phyloP scores from a whole-genome alignment of 768 basidiomycete species.

The Pluteus cervinus region DNA sequence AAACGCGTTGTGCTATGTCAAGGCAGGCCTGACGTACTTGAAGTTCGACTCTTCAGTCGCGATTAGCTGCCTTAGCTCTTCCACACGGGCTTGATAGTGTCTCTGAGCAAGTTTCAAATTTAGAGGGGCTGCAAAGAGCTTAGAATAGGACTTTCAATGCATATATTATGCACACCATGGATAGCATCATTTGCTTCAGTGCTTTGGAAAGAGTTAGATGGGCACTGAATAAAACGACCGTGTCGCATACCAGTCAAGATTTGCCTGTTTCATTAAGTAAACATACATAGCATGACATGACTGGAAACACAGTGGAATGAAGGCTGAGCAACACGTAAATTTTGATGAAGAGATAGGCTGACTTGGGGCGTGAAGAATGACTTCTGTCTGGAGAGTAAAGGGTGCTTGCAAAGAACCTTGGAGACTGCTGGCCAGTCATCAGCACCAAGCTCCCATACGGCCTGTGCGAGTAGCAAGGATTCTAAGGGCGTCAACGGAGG shows the following conservation, averaged over 20 bases:
- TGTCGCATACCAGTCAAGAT: slow-evolving; percentile 59
- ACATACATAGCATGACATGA: slow-evolving; percentile 65
- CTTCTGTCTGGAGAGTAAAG: slow-evolving; percentile 57
- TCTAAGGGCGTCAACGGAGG: slow-evolving; percentile 39
- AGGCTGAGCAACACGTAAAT: slow-evolving; percentile 6
- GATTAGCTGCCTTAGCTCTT: slow-evolving; percentile 70
- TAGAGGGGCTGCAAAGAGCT: slow-evolving; percentile 41
- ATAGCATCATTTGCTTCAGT: slow-evolving; percentile 44
- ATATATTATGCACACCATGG: slow-evolving; percentile 37
- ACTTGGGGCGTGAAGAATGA: slow-evolving; percentile 69
- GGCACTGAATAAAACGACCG: slow-evolving; percentile 17
- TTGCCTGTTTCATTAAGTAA: slow-evolving; percentile 62
- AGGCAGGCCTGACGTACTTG: slow-evolving; percentile 42
- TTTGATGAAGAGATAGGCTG: slow-evolving; percentile 14
- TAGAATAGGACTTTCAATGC: slow-evolving; percentile 2
- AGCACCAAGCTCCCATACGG: slow-evolving; percentile 77
- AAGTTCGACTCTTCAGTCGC: slow-evolving; percentile 70
- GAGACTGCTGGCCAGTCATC: slow-evolving; percentile 64
- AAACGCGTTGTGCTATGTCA: neutral
- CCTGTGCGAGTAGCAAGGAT: slow-evolving; percentile 78
- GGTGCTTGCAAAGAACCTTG: slow-evolving; percentile 61
- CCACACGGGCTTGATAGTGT: slow-evolving; percentile 62
- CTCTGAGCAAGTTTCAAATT: slow-evolving; percentile 72
- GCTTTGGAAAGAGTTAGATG: slow-evolving; percentile 22
- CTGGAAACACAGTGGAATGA: too few relatives aligned